Conservation (phyloP, 768 basidiomycete species). For the Mycena latifolia region DNA sequence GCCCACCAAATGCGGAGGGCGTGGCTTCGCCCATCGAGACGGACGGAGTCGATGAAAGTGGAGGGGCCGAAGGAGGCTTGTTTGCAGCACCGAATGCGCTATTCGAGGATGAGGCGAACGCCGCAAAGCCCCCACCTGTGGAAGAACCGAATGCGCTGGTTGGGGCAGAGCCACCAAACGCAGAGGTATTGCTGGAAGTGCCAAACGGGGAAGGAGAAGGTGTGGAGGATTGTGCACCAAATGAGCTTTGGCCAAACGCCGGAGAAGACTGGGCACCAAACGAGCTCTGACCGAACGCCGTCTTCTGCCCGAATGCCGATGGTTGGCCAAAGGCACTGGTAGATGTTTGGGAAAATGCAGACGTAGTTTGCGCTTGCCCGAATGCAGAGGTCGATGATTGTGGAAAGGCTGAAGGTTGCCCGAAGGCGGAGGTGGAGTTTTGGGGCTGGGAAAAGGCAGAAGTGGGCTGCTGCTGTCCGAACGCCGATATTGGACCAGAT, state of each 20-base stretch:
- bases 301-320: conserved; percentile 51
- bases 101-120: conserved; percentile 45
- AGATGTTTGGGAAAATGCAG: conserved; percentile 4
- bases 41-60: conserved; percentile 32
- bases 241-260: conserved; percentile 46
- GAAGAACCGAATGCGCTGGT: conserved; percentile 40
- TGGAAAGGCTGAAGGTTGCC: conserved; percentile 41
- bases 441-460: conserved; percentile 40
- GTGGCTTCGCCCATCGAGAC: conserved; percentile 48
- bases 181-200: conserved; percentile 39
- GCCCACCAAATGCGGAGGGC: conserved; percentile 43
- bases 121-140: conserved; percentile 40
- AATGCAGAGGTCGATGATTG: conserved; percentile 39
- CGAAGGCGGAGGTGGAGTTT: conserved; percentile 40
- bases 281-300: conserved; percentile 48
- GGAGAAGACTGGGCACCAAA: conserved; percentile 45
- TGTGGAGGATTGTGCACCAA: conserved; percentile 49
- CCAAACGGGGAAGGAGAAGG: conserved; percentile 46
- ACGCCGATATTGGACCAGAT: neutral
- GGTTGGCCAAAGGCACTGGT: conserved; percentile 48
- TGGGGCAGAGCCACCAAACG: conserved; percentile 46
- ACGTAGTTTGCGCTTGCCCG: conserved; percentile 42
- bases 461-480: too few species aligned
- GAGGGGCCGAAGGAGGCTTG: conserved; percentile 32
- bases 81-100: conserved; percentile 46